A percentile compares a stretch with the other conserved stretches of the same genome.
Conservation (phyloP, 345 rosid genomes). For the Dipteronia sinensis region DNA sequence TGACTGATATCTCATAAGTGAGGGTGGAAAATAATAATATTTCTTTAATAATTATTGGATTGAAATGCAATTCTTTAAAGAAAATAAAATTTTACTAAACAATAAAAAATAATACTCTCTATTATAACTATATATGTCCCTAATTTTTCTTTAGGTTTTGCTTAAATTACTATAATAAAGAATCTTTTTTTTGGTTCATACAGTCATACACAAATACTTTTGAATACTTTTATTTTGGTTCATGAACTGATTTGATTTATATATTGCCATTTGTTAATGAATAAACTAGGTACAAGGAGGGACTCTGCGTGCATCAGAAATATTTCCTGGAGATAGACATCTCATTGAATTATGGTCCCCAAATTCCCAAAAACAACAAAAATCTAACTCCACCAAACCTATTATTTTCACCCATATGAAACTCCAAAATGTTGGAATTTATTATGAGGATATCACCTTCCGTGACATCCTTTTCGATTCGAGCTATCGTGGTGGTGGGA, state of each 20-base stretch:
- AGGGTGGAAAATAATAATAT: no score
- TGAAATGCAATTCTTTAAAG: no score
- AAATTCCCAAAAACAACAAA: conserved; percentile 20
- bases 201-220: background rate
- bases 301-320: conserved; percentile 57
- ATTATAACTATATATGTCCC: no score
- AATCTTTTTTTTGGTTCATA: no score
- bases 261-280: background rate
- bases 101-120: no score
- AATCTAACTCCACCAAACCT: background rate
- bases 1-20: no score
- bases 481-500: no score
- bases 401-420: conserved; percentile 16
- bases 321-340: conserved; percentile 58
- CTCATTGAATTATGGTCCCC: conserved; percentile 58
- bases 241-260: background rate
- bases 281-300: conserved; percentile 63
- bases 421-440: conserved; percentile 25
- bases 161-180: no score
- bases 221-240: background rate
- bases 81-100: no score
- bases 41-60: no score
- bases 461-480: conserved; percentile 57
- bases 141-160: no score
- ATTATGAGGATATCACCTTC: conserved; percentile 65